Evolutionary conservation across 768 basidiomycete species (phyloP), one percentile per base, ranked within the genome.

Genomic region (Trametes maxima): DNA sequence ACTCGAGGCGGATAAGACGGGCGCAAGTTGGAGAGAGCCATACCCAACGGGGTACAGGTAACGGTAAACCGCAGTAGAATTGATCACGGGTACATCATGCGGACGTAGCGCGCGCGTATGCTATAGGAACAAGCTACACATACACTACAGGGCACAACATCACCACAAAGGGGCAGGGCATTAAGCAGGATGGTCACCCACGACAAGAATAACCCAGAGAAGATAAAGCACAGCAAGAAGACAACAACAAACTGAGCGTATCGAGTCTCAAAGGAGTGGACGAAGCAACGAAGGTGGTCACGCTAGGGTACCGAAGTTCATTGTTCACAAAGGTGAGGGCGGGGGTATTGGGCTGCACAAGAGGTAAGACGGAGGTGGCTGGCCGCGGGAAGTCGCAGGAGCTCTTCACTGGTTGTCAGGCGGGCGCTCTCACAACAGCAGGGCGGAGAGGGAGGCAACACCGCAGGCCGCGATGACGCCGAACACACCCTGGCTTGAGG

Each of bases 381-480:
- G 16, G 43, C 8, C 13, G n/a, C 14, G 36, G n/a, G 21, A 21
- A 36, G 17, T 35, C n/a, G 54, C 40, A 13, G 25, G 11, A 42
- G 51, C 45, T 63, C 51, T 51, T 54, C 25, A 28, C 10, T 42
- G 10, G 44, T 17, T 46, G 22, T 37, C 16, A 25, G 10, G 16
- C 39, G 24, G 19, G 12, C 12, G 43, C 55, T 37, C 46, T 59
- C 22, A 67, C 6, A 68, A 51, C 58, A 71, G 63, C 24, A 70
- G 54, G 17, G 60, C 65, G 13, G 68, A 64, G 37, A 71, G 54
- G 2, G 67, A 64, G 28, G 63, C 70, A 40, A 68, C 43, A 36
- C 66, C 67, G 54, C 68, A 68, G 11, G 66, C 67, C 3, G 62
- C 63, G 40, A 68, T 59, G 25, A 67, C 48, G 22, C 66, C 64